These are phyloP conservation scores for Berkeleyomyces basicola DNA, from an alignment of 2,329 filamentous ascomycete genomes.

Conservation along the genomic window DNA sequence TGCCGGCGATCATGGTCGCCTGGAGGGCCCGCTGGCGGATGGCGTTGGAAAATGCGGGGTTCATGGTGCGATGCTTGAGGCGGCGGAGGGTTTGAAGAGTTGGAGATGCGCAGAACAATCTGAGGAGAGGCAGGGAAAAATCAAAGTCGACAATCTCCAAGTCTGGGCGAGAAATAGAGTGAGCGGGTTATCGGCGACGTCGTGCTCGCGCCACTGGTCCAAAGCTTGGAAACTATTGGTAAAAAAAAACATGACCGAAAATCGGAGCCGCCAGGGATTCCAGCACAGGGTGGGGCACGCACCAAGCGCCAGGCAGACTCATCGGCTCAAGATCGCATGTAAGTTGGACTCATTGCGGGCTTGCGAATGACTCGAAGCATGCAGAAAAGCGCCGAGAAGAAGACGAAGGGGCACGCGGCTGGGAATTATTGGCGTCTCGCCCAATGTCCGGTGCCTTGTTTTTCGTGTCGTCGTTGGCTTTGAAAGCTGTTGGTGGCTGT, in stretches of 20 bases:
- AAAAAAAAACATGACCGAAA: conserved; percentile 9
- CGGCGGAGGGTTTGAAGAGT: background rate
- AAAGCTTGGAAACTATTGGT: background rate
- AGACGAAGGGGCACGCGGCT: too few relatives aligned
- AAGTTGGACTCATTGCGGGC: too few relatives aligned
- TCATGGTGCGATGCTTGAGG: conserved; percentile 1
- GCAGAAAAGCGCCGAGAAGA: too few relatives aligned
- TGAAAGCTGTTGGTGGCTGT: background rate
- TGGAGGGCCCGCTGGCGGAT: conserved; percentile 13
- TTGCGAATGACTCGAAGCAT: too few relatives aligned
- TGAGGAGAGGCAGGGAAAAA: background rate
- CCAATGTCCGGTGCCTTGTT: background rate
- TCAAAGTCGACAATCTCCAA: background rate
- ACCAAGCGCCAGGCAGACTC: background rate
- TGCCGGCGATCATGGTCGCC: conserved; percentile 14
- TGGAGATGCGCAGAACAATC: background rate
- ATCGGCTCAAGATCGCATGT: too few relatives aligned
- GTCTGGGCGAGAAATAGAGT: background rate
- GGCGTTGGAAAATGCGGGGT: conserved; percentile 11
- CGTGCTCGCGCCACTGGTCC: background rate
- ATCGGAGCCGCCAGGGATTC: conserved; percentile 9
- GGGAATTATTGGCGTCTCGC: background rate
- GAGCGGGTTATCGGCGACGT: background rate
- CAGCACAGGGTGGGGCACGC: background rate
- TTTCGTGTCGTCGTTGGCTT: background rate